Conservation (phyloP, 306 rosid genomes). For the Mucuna pruriens region DNA sequence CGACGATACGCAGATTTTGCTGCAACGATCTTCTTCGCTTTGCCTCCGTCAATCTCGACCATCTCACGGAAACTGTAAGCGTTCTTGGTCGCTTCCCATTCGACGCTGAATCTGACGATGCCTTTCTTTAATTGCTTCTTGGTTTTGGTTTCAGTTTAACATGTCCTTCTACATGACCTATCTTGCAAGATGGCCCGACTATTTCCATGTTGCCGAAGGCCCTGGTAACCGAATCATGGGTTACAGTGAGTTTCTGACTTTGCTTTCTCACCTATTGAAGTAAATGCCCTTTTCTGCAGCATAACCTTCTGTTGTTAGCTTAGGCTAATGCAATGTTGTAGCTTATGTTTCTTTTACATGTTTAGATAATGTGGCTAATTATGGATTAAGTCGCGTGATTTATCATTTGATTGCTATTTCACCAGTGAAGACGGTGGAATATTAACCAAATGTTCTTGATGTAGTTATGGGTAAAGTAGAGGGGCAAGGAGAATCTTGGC, state of each 20-base stretch:
- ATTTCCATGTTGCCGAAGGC: constrained; percentile 90
- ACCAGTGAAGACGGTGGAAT: not conserved
- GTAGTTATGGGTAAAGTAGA: constrained; percentile 99
- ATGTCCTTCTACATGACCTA: constrained; percentile 99
- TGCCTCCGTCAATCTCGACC: constrained; percentile 85
- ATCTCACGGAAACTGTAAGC: constrained; percentile 92
- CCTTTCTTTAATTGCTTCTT: not conserved
- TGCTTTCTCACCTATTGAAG: not conserved
- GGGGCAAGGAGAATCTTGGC: constrained; percentile 99
- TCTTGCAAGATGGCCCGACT: constrained; percentile 97
- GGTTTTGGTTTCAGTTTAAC: constrained; percentile 64
- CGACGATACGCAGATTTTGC: constrained; percentile 92
- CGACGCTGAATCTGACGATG: not conserved
- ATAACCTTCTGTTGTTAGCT: not conserved
- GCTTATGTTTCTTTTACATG: not conserved
- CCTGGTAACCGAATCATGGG: constrained; percentile 90
- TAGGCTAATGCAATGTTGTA: constrained; percentile 5
- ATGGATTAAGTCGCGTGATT: not conserved
- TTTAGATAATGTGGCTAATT: not conserved
- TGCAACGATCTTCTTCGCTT: constrained; percentile 97
- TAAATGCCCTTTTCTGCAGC: not conserved
- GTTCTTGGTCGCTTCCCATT: not conserved
- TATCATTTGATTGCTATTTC: not conserved
- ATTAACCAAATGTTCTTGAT: constrained; percentile 21
- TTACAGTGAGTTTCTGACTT: constrained; percentile 66